These are phyloP conservation scores for Gentiana macrophylla DNA, from an alignment of 257 asterid genomes.

Conservation along the genomic window DNA sequence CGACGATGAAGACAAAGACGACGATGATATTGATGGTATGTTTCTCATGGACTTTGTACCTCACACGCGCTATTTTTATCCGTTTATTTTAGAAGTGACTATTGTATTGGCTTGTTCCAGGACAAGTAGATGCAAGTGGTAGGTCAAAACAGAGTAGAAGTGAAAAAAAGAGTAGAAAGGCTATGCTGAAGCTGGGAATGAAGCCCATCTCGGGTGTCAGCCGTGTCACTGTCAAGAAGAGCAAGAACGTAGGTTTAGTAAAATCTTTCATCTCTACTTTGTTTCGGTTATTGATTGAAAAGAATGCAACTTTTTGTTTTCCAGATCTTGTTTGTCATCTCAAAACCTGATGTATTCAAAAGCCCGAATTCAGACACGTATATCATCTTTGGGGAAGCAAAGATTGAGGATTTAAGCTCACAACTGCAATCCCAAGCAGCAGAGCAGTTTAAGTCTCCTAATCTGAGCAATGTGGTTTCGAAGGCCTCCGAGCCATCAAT, in stretches of 20 bases:
- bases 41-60: not conserved
- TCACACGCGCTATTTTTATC: no score
- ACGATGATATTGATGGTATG: conserved; percentile 44
- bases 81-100: not conserved
- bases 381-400: conserved; percentile 51
- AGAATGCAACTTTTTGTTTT: conserved; percentile 23
- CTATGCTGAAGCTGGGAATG: conserved; percentile 66
- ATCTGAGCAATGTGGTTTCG: conserved; percentile 27
- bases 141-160: conserved; percentile 55
- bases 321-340: conserved; percentile 44
- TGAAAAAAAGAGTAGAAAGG: conserved; percentile 59
- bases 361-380: conserved; percentile 57
- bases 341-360: conserved; percentile 61
- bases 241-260: conserved; percentile 36
- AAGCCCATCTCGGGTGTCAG: conserved; percentile 50
- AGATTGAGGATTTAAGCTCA: conserved; percentile 51
- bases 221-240: conserved; percentile 53
- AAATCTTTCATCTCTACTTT: not conserved
- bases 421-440: conserved; percentile 54
- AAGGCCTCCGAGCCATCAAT: conserved; percentile 44
- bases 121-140: conserved; percentile 40
- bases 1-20: conserved; percentile 40
- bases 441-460: conserved; percentile 42
- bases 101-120: conserved; percentile 12
- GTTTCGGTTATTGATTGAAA: not conserved